A percentile compares a stretch with the other conserved stretches of the same genome.
phyloP scores from a whole-genome alignment of 148 eudicot species.

The Arbutus unedo region DNA sequence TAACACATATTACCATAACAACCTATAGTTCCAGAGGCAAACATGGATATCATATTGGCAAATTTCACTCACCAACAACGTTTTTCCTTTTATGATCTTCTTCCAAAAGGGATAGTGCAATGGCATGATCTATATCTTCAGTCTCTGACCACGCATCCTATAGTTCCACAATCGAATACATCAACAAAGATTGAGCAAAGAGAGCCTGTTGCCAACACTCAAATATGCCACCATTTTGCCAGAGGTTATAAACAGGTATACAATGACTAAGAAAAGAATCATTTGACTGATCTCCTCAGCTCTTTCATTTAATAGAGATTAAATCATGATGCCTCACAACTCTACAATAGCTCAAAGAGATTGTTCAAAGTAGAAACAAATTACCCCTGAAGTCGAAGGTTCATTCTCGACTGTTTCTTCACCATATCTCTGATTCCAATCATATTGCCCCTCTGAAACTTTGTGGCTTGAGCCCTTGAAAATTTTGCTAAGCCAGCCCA shows the following conservation, averaged over 20 bases:
- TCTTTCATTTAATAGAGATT: neutral
- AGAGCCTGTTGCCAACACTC: neutral
- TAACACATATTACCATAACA: neutral
- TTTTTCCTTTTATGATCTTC: slow-evolving; percentile 43
- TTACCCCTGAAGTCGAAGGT: slow-evolving; percentile 68
- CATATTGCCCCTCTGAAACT: slow-evolving; percentile 45
- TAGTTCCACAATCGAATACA: slow-evolving; percentile 14
- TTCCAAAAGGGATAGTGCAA: slow-evolving; percentile 66
- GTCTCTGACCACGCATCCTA: slow-evolving; percentile 43
- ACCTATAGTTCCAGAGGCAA: neutral
- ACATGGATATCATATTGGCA: slow-evolving; percentile 2
- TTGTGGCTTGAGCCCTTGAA: slow-evolving; percentile 67
- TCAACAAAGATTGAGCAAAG: slow-evolving; percentile 5
- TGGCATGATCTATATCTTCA: slow-evolving; percentile 72
- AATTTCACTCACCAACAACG: slow-evolving; percentile 40
- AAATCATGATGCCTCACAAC: neutral
- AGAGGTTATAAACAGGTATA: neutral
- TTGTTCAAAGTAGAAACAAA: neutral
- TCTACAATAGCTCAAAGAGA: neutral
- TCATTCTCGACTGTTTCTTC: slow-evolving; percentile 38
- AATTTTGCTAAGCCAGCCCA: slow-evolving; percentile 86
- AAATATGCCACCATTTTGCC: neutral
- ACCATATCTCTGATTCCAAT: slow-evolving; percentile 41
- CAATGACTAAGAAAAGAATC: neutral
- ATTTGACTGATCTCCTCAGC: neutral